Evolutionary conservation across 371 early-diverging fungal species (phyloP).

Genomic region (Mortierella sp.): DNA sequence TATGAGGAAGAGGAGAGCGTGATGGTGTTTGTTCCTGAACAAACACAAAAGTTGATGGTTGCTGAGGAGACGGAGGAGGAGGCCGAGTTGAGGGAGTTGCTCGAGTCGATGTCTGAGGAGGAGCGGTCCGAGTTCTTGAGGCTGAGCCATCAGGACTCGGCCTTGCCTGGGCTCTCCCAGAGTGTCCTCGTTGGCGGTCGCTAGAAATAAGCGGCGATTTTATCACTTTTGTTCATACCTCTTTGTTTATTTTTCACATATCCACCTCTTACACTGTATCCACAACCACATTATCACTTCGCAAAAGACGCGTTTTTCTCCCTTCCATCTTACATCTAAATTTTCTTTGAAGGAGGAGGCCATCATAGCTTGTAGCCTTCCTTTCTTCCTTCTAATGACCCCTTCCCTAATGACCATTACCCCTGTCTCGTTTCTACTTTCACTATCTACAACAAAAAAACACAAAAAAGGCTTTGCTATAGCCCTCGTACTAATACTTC

Average conservation of each 20-base stretch:
- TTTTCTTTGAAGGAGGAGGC: neutral
- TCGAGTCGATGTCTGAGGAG: conserved; percentile 43
- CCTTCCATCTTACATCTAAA: neutral
- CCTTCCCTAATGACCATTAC: neutral
- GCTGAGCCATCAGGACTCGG: conserved; percentile 11
- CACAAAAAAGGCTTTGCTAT: neutral
- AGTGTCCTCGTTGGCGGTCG: neutral
- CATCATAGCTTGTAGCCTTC: neutral
- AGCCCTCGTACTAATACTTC: too few species aligned
- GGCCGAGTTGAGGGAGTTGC: conserved; percentile 40
- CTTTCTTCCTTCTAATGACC: neutral
- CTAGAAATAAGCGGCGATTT: neutral
- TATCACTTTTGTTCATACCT: neutral
- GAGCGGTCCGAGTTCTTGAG: conserved; percentile 47
- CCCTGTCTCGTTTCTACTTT: neutral
- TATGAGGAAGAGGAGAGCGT: conserved; percentile 4
- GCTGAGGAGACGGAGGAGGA: conserved; percentile 31
- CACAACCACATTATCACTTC: too few species aligned
- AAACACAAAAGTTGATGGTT: neutral
- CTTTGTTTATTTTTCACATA: neutral
- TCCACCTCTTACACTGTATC: neutral
- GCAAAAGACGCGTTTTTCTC: neutral
- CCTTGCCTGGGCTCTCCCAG: neutral
- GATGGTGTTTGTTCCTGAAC: neutral
- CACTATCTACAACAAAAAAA: neutral